These are phyloP conservation scores for Endothia cerciana DNA, from an alignment of 2,329 filamentous ascomycete genomes.

Conservation along the genomic window DNA sequence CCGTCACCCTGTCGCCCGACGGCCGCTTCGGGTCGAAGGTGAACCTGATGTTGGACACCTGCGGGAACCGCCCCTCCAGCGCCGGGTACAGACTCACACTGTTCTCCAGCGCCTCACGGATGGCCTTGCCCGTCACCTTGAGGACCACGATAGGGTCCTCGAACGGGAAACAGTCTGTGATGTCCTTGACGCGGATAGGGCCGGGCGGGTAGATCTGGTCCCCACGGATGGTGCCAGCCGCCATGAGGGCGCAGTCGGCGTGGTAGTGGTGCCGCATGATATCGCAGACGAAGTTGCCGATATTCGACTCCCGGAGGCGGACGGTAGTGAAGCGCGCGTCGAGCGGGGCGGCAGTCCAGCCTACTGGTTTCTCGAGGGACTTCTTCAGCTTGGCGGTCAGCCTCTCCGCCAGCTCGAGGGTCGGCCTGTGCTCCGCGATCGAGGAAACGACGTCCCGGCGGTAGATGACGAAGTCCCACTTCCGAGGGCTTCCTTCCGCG, in stretches of 20 bases:
- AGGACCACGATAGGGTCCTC: slow-evolving; percentile 87
- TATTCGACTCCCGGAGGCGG: slow-evolving; percentile 75
- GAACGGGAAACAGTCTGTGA: slow-evolving; percentile 90
- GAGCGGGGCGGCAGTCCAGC: slow-evolving; percentile 79
- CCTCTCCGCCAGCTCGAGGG: slow-evolving; percentile 65
- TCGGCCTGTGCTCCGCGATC: slow-evolving; percentile 66
- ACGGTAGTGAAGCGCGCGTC: slow-evolving; percentile 88
- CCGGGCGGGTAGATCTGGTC: slow-evolving; percentile 89
- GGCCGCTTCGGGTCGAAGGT: slow-evolving; percentile 68
- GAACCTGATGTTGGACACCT: slow-evolving; percentile 83
- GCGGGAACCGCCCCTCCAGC: slow-evolving; percentile 72
- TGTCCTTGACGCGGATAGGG: slow-evolving; percentile 74
- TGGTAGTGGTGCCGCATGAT: slow-evolving; percentile 84
- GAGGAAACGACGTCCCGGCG: slow-evolving; percentile 73
- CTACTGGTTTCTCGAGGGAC: slow-evolving; percentile 80
- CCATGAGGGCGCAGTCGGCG: slow-evolving; percentile 84
- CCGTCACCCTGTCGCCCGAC: slow-evolving; percentile 65
- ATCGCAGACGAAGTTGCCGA: slow-evolving; percentile 90
- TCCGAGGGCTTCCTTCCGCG: slow-evolving; percentile 44
- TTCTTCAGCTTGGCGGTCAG: slow-evolving; percentile 74
- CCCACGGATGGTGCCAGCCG: slow-evolving; percentile 81
- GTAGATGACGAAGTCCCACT: slow-evolving; percentile 80
- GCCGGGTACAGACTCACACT: slow-evolving; percentile 80
- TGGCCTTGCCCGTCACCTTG: slow-evolving; percentile 69
- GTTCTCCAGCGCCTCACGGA: slow-evolving; percentile 84